Evolutionary conservation across 1,284 basidiomycete genomes (phyloP), one percentile per base, ranked within the genome.

Genomic region (Irpex rosettiformis): DNA sequence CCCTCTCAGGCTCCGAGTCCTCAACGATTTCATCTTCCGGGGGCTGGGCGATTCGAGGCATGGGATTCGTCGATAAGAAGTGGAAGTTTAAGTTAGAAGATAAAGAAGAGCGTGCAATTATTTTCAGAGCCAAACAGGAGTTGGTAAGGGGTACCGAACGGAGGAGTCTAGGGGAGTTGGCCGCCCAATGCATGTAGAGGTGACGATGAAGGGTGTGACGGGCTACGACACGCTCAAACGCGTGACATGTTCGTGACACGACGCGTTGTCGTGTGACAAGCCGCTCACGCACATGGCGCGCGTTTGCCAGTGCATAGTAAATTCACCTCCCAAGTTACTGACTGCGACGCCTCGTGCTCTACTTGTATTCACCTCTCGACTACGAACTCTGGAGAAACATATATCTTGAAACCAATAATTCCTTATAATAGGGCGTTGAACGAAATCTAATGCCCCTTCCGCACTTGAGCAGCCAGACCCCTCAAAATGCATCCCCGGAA

Each of bases 1-100:
- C 79, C 58, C 86, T 75, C 67, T 89, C 86, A 22, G 85, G 85
- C 68, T 88, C 87, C 0, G 86, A 88, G 70, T 89, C 86, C 33
- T 83, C 82, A 2, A 88, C 77, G 29, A 82, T 62, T 55, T 83
- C 82, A 18, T 67, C 66, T n/a, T 64, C 65, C 13, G 25, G 8
- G 21, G 48, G 48, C 10, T 18, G 3, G 3, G 16, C 27, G 13
- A 29, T 13, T 1, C 48, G 27, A 18, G 24, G 25, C 48, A 51
- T 51, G 16, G 48, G 4, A 28, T 51, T 3, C 28, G 2, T 1
- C 1, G 48, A 51, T 13, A 18, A 18, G 13, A n/a, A 11, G 3
- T 25, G 27, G 11, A 25, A 24, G 28, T 22, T 51, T 25, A 28
- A 13, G 10, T 13, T 10, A 51, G 16, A 13, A 25, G 18, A 18